Conservation (phyloP, 192 early-diverging fungal species). For the Phlyctochytrium bullatum region DNA sequence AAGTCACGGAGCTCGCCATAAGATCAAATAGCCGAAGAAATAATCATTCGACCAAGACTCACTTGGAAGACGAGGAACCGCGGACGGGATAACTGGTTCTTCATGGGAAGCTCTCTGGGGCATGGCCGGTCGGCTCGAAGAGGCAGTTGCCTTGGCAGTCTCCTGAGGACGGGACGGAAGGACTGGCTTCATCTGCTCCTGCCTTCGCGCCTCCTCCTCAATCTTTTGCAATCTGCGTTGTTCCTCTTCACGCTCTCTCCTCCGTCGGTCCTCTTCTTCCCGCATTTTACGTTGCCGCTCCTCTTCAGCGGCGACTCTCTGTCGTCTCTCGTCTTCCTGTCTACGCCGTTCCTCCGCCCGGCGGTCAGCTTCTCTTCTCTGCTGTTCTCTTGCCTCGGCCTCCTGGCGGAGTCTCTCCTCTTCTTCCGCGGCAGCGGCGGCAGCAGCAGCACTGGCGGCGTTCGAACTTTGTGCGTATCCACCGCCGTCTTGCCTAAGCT, state of each 20-base stretch:
- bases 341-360: constrained; percentile 32
- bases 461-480: constrained; percentile 24
- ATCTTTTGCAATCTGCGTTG: constrained; percentile 4
- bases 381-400: constrained; percentile 29
- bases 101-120: constrained; percentile 1
- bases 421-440: constrained; percentile 21
- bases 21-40: background rate
- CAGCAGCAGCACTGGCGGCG: no score
- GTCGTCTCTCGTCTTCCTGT: constrained; percentile 32
- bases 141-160: constrained; percentile 8
- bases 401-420: constrained; percentile 11
- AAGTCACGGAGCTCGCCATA: background rate
- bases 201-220: background rate
- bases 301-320: constrained; percentile 20
- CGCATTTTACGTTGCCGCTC: constrained; percentile 17
- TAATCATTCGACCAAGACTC: no score
- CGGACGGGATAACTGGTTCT: constrained; percentile 18
- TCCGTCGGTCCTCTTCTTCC: constrained; percentile 34
- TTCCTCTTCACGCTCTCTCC: constrained; percentile 22
- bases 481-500: background rate
- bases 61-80: constrained; percentile 24
- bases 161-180: constrained; percentile 3
- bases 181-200: background rate
- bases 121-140: constrained; percentile 13
- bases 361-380: constrained; percentile 7